phyloP scores from a whole-genome alignment of 352 stramenopile genomes.

The Globisporangium middletonii region DNA sequence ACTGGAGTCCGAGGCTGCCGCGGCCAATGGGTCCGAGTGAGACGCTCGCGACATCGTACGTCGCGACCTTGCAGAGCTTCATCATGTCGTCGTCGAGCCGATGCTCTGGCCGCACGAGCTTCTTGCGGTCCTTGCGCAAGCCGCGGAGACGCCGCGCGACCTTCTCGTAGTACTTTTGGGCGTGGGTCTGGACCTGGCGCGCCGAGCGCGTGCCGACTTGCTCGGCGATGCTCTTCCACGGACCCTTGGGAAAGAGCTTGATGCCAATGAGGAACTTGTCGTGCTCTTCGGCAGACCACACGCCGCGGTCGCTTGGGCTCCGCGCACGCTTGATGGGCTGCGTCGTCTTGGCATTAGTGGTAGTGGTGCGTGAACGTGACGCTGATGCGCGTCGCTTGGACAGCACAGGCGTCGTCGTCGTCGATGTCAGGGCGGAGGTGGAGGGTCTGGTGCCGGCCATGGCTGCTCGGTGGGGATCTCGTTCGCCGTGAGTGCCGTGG shows the following conservation, averaged over 20 bases:
- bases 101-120: constrained; percentile 42
- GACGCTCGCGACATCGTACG: not conserved
- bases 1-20: no score
- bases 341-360: not conserved
- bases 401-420: not conserved
- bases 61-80: constrained; percentile 10
- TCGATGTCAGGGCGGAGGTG: not conserved
- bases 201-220: constrained; percentile 31
- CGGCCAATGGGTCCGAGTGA: not conserved
- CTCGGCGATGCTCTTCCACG: constrained; percentile 23
- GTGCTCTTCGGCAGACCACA: constrained; percentile 31
- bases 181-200: constrained; percentile 57
- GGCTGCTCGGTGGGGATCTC: not conserved
- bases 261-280: constrained; percentile 23
- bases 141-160: constrained; percentile 53
- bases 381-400: not conserved
- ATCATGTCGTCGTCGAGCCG: constrained; percentile 43
- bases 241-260: constrained; percentile 19
- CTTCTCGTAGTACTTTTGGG: constrained; percentile 67
- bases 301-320: constrained; percentile 4
- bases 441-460: not conserved
- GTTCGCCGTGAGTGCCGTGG: not conserved
- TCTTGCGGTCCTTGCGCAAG: constrained; percentile 56
- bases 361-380: not conserved
- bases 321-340: not conserved